Evolutionary conservation across 2,329 filamentous ascomycete genomes (phyloP).

Genomic region (Fragosphaeria purpurea): DNA sequence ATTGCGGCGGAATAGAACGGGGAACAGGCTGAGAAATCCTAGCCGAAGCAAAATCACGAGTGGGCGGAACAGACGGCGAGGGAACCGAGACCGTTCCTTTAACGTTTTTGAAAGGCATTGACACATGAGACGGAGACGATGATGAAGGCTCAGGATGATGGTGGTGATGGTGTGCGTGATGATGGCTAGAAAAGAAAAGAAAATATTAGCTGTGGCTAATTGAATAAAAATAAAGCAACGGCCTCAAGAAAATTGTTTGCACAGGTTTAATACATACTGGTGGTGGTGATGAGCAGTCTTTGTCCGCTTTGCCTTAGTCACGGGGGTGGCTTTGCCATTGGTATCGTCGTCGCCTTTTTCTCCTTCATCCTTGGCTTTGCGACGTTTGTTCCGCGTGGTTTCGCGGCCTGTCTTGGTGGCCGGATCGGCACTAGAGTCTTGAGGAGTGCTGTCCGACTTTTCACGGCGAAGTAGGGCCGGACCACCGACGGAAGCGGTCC

Average conservation of each 20-base stretch:
- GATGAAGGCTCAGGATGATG: slow-evolving; percentile 37
- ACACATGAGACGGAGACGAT: slow-evolving; percentile 28
- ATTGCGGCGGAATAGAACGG: slow-evolving; percentile 17
- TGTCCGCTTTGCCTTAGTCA: slow-evolving; percentile 49
- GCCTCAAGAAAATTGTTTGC: not conserved
- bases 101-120: slow-evolving; percentile 37
- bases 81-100: slow-evolving; percentile 37
- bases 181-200: slow-evolving; percentile 11
- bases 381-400: slow-evolving; percentile 45
- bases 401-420: slow-evolving; percentile 17
- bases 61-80: slow-evolving; percentile 26
- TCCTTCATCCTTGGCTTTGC: slow-evolving; percentile 72
- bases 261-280: slow-evolving; percentile 38
- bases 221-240: not conserved
- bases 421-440: slow-evolving; percentile 34
- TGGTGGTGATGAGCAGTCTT: slow-evolving; percentile 60
- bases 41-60: slow-evolving; percentile 21
- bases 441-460: slow-evolving; percentile 34
- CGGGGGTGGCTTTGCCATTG: slow-evolving; percentile 51
- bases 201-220: not conserved
- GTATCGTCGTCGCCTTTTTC: slow-evolving; percentile 55
- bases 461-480: slow-evolving; percentile 40
- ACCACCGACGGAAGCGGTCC: not conserved
- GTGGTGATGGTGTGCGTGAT: slow-evolving; percentile 53
- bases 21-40: slow-evolving; percentile 37